Base-by-base conservation (phyloP, 1,284 basidiomycete genomes). In the Ganoderma leucocontextum region DNA sequence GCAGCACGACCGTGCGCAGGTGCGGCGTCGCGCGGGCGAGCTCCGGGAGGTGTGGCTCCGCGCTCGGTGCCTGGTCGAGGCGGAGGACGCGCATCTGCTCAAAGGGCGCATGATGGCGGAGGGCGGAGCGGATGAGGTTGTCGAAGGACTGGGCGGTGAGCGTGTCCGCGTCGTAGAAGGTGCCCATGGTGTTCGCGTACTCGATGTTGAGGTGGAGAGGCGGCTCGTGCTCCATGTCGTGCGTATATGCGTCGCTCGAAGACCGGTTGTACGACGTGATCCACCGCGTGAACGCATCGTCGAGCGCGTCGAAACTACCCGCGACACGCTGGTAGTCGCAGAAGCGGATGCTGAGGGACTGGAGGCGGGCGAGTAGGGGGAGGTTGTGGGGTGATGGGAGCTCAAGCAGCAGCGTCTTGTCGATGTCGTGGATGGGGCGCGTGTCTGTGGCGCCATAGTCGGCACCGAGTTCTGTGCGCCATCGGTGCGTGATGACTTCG, bases 331-430 rank as follows among this genome's bases (percentile, higher is more conserved):
- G 58, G 22, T 60, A 60, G 36, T 39, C 38, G 58, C 22, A 25
- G 38, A 25, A 22, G 35, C 58, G 58, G 58, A 60, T 60, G 58
- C 38, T 60, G 38, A 60, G 36, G 58, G 58, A 60, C 38, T 41
- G 58, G 38, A 60, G 22, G 36, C 58, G 38, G n/a, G 22, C 6
- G 58, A 60, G 36, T 2, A 60, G 0, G 9, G 58, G 58, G 15
- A 60, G 38, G 36, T 17, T 25, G 13, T 60, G 9, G n/a, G 58
- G 38, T 10, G 36, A n/a, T n/a, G 58, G 38, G 38, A 60, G 58
- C 38, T 60, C 38, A 13, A 60, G 58, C 22, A 60, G 0, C 38
- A 60, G 58, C 8, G 38, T 60, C 38, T 60, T 60, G 58, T 60
- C 58, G 38, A 60, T 60, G 58, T 39, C 58, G 38, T 15, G 19